Evolutionary conservation across 2,329 filamentous ascomycete species (phyloP).

Genomic region (Neocatenulostroma microsporum): DNA sequence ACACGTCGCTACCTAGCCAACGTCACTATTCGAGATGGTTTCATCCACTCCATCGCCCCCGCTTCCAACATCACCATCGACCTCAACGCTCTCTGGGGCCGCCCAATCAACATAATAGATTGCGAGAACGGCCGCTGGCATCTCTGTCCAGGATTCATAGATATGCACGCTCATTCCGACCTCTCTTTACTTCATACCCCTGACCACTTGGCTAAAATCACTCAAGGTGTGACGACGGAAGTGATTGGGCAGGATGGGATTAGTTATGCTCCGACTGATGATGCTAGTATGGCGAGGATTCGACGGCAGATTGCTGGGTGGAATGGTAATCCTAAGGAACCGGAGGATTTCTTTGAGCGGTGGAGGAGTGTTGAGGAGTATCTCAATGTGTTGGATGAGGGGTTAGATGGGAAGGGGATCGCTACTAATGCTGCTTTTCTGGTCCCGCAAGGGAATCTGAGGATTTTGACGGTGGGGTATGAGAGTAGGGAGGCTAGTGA

Average conservation of each 20-base stretch:
- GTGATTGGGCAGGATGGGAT: slow-evolving; percentile 27
- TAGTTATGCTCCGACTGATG: slow-evolving; percentile 20
- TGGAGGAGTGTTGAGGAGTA: slow-evolving; percentile 22
- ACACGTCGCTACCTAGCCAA: slow-evolving; percentile 16
- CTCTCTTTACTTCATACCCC: slow-evolving; percentile 23
- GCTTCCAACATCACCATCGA: background rate
- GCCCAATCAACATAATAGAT: slow-evolving; percentile 15
- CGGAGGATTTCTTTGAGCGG: slow-evolving; percentile 19
- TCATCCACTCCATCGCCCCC: slow-evolving; percentile 13
- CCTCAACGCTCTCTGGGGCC: background rate
- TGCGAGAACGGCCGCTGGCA: slow-evolving; percentile 20
- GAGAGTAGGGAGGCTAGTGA: slow-evolving; percentile 14
- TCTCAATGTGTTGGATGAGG: slow-evolving; percentile 16
- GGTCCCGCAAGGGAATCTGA: slow-evolving; percentile 25
- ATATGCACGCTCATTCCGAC: slow-evolving; percentile 27
- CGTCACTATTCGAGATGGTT: slow-evolving; percentile 15
- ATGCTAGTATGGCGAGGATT: slow-evolving; percentile 18
- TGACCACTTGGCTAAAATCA: slow-evolving; percentile 22
- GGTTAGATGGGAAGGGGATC: slow-evolving; percentile 15
- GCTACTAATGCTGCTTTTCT: slow-evolving; percentile 24
- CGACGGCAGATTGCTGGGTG: slow-evolving; percentile 24
- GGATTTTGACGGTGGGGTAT: slow-evolving; percentile 23
- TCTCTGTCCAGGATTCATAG: slow-evolving; percentile 25
- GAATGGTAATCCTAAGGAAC: slow-evolving; percentile 22
- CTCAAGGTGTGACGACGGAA: slow-evolving; percentile 23